Base-by-base conservation (phyloP, 2,329 filamentous ascomycete species). In the Myrmaecium sp. region DNA sequence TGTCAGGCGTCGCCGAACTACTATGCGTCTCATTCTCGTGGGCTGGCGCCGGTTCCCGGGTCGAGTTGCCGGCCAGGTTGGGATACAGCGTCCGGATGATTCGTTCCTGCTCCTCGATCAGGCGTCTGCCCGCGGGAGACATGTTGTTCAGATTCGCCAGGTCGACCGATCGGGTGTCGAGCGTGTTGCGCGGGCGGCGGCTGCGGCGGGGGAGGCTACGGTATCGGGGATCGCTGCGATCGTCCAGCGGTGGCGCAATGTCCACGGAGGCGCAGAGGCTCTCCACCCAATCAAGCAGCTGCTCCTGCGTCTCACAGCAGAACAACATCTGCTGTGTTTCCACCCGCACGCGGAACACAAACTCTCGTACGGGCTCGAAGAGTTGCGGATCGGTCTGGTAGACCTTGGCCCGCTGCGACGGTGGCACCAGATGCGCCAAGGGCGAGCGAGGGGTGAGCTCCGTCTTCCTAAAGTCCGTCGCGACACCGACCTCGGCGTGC, bases 241-340 rank as follows among this genome's bases (percentile, higher is more conserved):
- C 76, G 37, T 31, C 30, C 21, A 80, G 62, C 2, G 71, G 66
- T 1, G 64, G 58, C 3, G 73, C 64, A 5, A 79, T 61, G 37
- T 76, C 69, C 30, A 80, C 75, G 28, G 69, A 73, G 12, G 71
- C 69, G 38, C 70, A 74, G 6, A 80, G 54, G 3, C 60, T 58
- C 41, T 80, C 71, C 2, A 81, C 53, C 72, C 77, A 78, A 26
- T 62, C 62, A 33, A 79, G 60, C 44, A 81, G 76, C 1, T 62
- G 67, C 30, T 69, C 64, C 28, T 79, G 57, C 26, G 70, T 65
- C 27, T 67, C 54, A 35, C 74, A 74, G 3, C 73, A 73, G 5
- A 83, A 52, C 12, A 83, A 52, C 32, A 83, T 72, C 41, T 83
- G 78, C 37, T 83, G 74, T 2, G 70, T 69, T 49, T 83, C 77